A percentile compares a stretch with the other conserved stretches of the same genome.
phyloP scores from a whole-genome alignment of 2,329 filamentous ascomycete genomes.

The Aspergillus sp. region DNA sequence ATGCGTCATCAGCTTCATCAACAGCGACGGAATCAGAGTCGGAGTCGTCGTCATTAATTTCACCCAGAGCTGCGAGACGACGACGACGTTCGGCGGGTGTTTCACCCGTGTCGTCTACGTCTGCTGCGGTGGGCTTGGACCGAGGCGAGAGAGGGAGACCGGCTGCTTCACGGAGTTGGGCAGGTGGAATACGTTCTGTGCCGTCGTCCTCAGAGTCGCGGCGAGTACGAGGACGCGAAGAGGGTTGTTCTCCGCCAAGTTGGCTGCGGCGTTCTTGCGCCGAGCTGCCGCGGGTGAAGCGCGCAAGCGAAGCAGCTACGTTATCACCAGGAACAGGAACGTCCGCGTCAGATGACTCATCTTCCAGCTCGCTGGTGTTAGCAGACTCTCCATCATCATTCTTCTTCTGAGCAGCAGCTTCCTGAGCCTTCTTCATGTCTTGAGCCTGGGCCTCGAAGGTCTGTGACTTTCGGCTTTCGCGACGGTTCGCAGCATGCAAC shows the following conservation, averaged over 20 bases:
- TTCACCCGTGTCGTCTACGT: slow-evolving; percentile 33
- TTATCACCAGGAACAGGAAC: slow-evolving; percentile 28
- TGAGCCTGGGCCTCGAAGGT: slow-evolving; percentile 10
- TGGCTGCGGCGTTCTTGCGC: slow-evolving; percentile 35
- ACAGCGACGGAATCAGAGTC: slow-evolving; percentile 12
- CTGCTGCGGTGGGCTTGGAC: slow-evolving; percentile 6
- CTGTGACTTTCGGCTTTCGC: slow-evolving; percentile 19
- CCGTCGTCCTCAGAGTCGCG: slow-evolving; percentile 39
- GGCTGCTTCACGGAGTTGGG: slow-evolving; percentile 27
- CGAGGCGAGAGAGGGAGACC: slow-evolving; percentile 21
- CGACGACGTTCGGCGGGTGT: slow-evolving; percentile 42
- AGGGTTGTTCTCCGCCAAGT: slow-evolving; percentile 21
- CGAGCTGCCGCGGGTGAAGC: slow-evolving; percentile 28
- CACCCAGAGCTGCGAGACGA: slow-evolving; percentile 39
- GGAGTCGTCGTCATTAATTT: slow-evolving; percentile 21
- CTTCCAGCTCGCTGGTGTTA: slow-evolving; percentile 3
- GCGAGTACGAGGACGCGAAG: slow-evolving; percentile 16
- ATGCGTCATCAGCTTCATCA: slow-evolving; percentile 3
- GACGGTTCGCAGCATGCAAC: slow-evolving; percentile 19
- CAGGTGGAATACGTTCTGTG: slow-evolving; percentile 36
- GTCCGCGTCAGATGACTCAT: slow-evolving; percentile 16
- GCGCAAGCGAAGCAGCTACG: slow-evolving; percentile 31
- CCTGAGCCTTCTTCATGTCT: slow-evolving; percentile 7
- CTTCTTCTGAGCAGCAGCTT: neutral
- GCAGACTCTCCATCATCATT: slow-evolving; percentile 14